Evolutionary conservation across 2,329 filamentous ascomycete species (phyloP).

Genomic region (Colletotrichum eleusines): DNA sequence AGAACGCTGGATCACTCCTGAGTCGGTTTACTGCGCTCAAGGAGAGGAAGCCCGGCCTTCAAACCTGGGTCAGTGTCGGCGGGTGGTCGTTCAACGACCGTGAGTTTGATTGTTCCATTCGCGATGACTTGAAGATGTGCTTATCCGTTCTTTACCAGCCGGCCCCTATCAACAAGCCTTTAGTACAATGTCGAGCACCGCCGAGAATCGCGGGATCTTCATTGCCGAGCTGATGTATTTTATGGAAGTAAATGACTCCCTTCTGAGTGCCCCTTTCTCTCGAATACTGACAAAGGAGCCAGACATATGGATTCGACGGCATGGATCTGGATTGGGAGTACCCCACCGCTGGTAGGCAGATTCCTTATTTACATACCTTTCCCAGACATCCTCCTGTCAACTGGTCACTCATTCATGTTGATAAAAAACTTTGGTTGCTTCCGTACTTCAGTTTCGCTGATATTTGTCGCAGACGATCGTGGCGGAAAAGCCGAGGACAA

Average conservation of each 20-base stretch:
- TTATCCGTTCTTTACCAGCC: slow-evolving; percentile 24
- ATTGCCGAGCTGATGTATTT: background rate
- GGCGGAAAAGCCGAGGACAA: background rate
- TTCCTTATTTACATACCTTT: slow-evolving; percentile 1
- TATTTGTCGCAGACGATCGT: background rate
- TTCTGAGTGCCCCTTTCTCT: too few species aligned
- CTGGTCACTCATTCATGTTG: background rate
- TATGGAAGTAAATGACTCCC: background rate
- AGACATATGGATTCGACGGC: too few species aligned
- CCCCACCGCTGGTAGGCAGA: background rate
- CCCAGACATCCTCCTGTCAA: background rate
- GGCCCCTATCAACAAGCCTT: background rate
- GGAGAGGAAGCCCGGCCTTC: background rate
- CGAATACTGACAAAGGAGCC: too few species aligned
- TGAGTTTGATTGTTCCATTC: background rate
- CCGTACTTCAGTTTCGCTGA: background rate
- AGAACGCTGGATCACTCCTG: background rate
- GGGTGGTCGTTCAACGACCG: background rate
- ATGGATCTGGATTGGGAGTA: background rate
- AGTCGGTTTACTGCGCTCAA: background rate
- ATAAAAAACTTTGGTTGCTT: background rate
- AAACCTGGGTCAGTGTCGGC: background rate
- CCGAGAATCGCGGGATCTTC: background rate
- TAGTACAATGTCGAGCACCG: background rate
- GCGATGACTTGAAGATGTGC: background rate